Conservation (phyloP, 345 rosid genomes). For the Toxicodendron radicans region DNA sequence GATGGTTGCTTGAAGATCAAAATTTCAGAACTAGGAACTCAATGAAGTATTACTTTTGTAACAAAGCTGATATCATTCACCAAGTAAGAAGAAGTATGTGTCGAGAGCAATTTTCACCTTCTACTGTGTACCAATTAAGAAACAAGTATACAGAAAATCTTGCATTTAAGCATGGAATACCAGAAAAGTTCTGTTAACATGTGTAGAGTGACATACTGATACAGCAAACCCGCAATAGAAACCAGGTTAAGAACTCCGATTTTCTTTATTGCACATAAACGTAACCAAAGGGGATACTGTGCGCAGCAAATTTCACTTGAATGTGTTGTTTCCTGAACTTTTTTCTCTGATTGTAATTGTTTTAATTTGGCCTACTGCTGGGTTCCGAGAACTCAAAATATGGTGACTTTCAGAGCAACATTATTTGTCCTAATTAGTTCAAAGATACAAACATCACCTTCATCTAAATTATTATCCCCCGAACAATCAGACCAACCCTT, state of each 20-base stretch:
- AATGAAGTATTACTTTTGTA: too few relatives aligned
- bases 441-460: constrained; percentile 63
- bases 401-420: constrained; percentile 47
- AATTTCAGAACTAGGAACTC: too few relatives aligned
- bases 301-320: neutral
- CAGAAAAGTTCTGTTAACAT: neutral
- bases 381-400: constrained; percentile 42
- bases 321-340: neutral
- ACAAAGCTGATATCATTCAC: too few relatives aligned
- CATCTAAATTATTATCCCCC: constrained; percentile 49
- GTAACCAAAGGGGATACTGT: neutral
- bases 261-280: neutral
- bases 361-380: neutral
- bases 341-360: neutral
- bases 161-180: neutral
- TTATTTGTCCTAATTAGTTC: constrained; percentile 45
- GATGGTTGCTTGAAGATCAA: too few relatives aligned
- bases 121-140: too few relatives aligned
- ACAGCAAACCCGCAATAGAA: neutral
- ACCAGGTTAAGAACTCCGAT: neutral
- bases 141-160: too few relatives aligned
- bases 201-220: neutral
- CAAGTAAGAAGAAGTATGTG: too few relatives aligned
- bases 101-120: too few relatives aligned
- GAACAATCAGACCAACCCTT: constrained; percentile 62